phyloP scores from a whole-genome alignment of 768 basidiomycete genomes.

The Mrakia hoshinonis region DNA sequence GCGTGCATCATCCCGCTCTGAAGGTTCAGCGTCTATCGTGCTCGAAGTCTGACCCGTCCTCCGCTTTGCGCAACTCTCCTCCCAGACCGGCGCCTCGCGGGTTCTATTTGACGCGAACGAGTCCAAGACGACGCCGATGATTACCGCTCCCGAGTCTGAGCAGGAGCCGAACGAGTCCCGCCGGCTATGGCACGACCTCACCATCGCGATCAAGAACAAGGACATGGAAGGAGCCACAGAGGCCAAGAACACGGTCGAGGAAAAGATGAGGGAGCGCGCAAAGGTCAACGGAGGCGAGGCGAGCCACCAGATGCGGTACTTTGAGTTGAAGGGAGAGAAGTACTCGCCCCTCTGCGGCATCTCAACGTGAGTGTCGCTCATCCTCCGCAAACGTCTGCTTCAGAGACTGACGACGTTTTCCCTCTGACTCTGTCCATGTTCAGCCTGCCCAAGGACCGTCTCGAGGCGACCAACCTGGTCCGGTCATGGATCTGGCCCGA shows the following conservation, averaged over 20 bases:
- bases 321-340: constrained; percentile 63
- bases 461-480: constrained; percentile 57
- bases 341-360: constrained; percentile 68
- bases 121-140: constrained; percentile 65
- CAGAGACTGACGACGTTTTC: too few relatives aligned
- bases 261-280: constrained; percentile 77
- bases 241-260: constrained; percentile 83
- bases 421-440: constrained; percentile 10
- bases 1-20: constrained; percentile 28
- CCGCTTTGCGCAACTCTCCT: neutral
- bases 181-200: constrained; percentile 75
- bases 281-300: constrained; percentile 63
- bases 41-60: neutral
- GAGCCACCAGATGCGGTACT: constrained; percentile 67
- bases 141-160: constrained; percentile 71
- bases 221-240: constrained; percentile 93
- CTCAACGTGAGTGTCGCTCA: constrained; percentile 34
- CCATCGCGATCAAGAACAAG: constrained; percentile 69
- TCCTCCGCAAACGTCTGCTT: too few relatives aligned
- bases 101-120: constrained; percentile 75
- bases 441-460: constrained; percentile 64
- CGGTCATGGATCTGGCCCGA: constrained; percentile 68
- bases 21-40: neutral
- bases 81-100: constrained; percentile 60
- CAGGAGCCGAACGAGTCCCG: constrained; percentile 82